Base-by-base conservation (phyloP, 192 early-diverging fungal species). In the Coemansia sp. region DNA sequence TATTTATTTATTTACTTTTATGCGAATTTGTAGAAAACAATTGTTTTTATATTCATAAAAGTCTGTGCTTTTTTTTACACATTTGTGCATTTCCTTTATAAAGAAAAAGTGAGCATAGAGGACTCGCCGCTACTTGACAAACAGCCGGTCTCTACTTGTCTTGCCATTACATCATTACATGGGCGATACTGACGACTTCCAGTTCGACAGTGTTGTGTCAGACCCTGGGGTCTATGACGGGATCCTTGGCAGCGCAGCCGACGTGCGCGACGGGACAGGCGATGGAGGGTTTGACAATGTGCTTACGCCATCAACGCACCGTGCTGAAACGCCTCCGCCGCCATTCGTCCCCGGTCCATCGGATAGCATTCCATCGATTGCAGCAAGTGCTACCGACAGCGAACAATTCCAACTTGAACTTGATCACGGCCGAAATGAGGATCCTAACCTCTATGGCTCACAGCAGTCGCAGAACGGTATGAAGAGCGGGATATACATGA, bases 181-280 rank as follows among this genome's bases (percentile, higher is more conserved):
- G 78, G 67, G 61, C 65, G 67, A 65, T 36, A 59, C 62, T 16
- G 69, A 68, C 69, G 73, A 75, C 48, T 73, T 80, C 22, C 41
- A 75, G 22, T 75, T 75, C 42, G 69, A 75, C 45, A 80, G 78
- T 63, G 66, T 72, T 41, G 78, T 68, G n/a, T 80, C 78, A 1
- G 69, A 74, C 66, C 63, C 73, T 22, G 73, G 58, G 18, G 62
- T 26, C 11, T 64, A 66, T 16, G 51, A 65, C 5, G 66, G 62
- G 3, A 32, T 80, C 11, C 51, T 80, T 6, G 58, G 66, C 59
- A 64, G 45, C 54, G 41, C 52, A 37, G 42, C 36, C 37, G 18
- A 41, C 59, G 64, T 18, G 13, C 57, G 57, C 37, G n/a, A 37
- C 15, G 55, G 39, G 10, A 37, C 39, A 16, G 57, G 37, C 16